Base-by-base conservation (phyloP, 2,329 filamentous ascomycete species). In the Trichophyton rubrum region DNA sequence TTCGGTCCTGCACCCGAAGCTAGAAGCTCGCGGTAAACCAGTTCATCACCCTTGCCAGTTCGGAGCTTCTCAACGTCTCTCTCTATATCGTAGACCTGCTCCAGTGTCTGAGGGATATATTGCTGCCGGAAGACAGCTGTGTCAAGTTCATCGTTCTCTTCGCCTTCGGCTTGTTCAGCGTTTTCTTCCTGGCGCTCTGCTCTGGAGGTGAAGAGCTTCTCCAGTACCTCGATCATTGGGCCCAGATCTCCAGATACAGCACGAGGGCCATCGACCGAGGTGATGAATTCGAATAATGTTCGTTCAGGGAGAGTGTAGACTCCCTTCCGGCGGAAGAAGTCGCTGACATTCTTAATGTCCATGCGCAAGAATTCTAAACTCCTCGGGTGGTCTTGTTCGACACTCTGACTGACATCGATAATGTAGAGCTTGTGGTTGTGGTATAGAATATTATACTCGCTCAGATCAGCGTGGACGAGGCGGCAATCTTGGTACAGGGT, bases 391-490 rank as follows among this genome's bases (percentile, higher is more conserved):
- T 97, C 92, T 67, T 95, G 91, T 77, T 97, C 95, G 20, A 99
- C 93, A 70, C 88, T 93, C 77, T 99, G 93, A 60, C 90, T 96
- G 49, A 99, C 93, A 74, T 99, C 93, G 72, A 99, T 99, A 69
- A 99, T 87, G 79, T 89, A 96, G 0, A 96, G 83, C 67, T 83
- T 84, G 62, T 83, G 80, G 61, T 90, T 81, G 77, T 96, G 82
- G 77, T 95, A 99, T 20, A 99, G 81, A 59, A 97, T 84, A 70
- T 99, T 99, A 82, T 99, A 99, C 80, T 99, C 93, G 78, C 89
- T 95, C 71, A 99, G 73, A 82, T 99, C 93, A 57, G 91, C 93
- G 72, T 99, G 93, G 0, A 99, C 92, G 6, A 99, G 84, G 59
- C 82, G 84, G 75, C 93, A 99, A 45, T 87, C 85, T 71, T 96